These are phyloP conservation scores for Odonthalia washingtoniensis DNA, from an alignment of 31 red algal species.

Conservation along the genomic window DNA sequence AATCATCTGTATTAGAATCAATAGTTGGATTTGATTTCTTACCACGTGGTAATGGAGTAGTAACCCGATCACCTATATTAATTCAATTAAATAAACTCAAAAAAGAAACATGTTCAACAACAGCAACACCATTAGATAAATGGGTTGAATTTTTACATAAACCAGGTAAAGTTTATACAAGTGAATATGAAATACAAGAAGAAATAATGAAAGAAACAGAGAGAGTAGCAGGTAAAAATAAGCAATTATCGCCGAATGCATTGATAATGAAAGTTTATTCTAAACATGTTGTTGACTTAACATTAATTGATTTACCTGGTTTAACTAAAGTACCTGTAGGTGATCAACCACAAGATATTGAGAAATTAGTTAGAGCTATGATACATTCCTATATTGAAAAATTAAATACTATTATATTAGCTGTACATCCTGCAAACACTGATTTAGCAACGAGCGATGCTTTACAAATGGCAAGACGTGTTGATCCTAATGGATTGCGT, in stretches of 20 bases:
- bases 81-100: conserved; percentile 91
- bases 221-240: conserved; percentile 88
- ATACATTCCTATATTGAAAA: conserved; percentile 93
- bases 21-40: conserved; percentile 95
- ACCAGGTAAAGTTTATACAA: conserved; percentile 71
- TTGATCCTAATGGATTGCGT: conserved; percentile 90
- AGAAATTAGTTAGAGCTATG: conserved; percentile 90
- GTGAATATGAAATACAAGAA: conserved; percentile 81
- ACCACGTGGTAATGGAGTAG: conserved; percentile 94
- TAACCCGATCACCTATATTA: conserved; percentile 92
- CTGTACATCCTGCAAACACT: conserved; percentile 95
- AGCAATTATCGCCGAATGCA: conserved; percentile 88
- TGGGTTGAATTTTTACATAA: conserved; percentile 95
- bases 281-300: conserved; percentile 92
- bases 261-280: conserved; percentile 96
- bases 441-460: conserved; percentile 98
- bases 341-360: conserved; percentile 97
- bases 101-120: not conserved
- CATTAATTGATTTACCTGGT: conserved; percentile 95
- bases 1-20: conserved; percentile 94
- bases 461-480: conserved; percentile 89
- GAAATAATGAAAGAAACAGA: conserved; percentile 94
- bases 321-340: conserved; percentile 98
- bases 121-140: conserved; percentile 6
- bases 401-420: conserved; percentile 93